Evolutionary conservation across 257 asterid genomes (phyloP).

Genomic region (Cynanchum wilfordii): DNA sequence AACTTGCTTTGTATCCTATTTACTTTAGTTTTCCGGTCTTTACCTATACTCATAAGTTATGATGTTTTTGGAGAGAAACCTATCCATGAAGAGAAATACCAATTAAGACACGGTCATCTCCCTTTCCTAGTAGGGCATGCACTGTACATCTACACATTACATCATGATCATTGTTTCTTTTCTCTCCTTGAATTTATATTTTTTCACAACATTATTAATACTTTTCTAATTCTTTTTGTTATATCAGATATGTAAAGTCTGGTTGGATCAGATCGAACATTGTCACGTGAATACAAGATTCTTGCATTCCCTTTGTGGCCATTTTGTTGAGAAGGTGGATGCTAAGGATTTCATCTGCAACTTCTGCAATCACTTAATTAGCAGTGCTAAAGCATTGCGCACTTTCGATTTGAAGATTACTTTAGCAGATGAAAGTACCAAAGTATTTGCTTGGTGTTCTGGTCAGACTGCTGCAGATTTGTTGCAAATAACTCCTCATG

Average conservation of each 20-base stretch:
- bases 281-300: slow-evolving; percentile 63
- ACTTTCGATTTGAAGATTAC: slow-evolving; percentile 59
- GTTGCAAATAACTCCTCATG: slow-evolving; percentile 82
- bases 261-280: slow-evolving; percentile 72
- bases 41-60: neutral
- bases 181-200: neutral
- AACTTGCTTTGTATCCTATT: neutral
- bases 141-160: neutral
- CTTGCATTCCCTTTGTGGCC: slow-evolving; percentile 64
- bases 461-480: slow-evolving; percentile 90
- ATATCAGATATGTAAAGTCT: slow-evolving; percentile 72
- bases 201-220: neutral
- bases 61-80: neutral
- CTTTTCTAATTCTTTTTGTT: neutral
- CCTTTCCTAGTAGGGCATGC: neutral
- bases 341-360: slow-evolving; percentile 50
- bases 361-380: slow-evolving; percentile 46
- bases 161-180: neutral
- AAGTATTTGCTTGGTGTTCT: slow-evolving; percentile 68
- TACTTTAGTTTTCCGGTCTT: neutral
- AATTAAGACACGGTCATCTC: neutral
- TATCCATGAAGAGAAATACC: neutral
- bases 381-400: slow-evolving; percentile 50
- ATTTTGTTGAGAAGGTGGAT: slow-evolving; percentile 35
- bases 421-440: slow-evolving; percentile 62